Conservation (phyloP, 129 eudicot species). For the Cynara cardunculus region DNA sequence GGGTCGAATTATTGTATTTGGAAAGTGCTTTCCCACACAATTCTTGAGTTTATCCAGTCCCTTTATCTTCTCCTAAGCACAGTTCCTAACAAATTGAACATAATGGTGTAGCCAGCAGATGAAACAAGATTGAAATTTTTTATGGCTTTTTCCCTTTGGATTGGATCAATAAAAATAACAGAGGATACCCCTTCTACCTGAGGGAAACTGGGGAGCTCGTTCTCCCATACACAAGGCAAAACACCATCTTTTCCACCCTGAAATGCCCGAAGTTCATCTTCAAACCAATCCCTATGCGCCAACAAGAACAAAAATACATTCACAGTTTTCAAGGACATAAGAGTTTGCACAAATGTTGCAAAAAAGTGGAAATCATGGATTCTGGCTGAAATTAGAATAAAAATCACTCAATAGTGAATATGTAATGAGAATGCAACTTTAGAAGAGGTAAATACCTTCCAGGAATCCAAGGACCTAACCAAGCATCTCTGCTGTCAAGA, state of each 20-base stretch:
- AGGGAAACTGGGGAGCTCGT: slow-evolving; percentile 84
- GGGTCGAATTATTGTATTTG: too few relatives aligned
- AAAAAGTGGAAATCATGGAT: slow-evolving; percentile 3
- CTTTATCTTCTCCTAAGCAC: too few relatives aligned
- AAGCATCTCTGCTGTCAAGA: slow-evolving; percentile 92
- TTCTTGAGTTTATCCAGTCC: too few relatives aligned
- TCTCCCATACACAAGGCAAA: slow-evolving; percentile 93
- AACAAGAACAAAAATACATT: slow-evolving; percentile 10
- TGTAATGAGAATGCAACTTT: slow-evolving; percentile 4
- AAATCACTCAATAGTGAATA: background rate
- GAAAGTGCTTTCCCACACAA: too few relatives aligned
- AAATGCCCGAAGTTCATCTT: slow-evolving; percentile 97
- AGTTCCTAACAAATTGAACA: too few relatives aligned
- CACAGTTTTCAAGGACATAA: background rate
- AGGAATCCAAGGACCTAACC: slow-evolving; percentile 98
- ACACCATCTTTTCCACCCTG: slow-evolving; percentile 96
- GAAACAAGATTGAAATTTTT: background rate
- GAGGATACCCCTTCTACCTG: slow-evolving; percentile 51
- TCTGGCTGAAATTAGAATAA: background rate
- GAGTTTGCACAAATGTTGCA: slow-evolving; percentile 2
- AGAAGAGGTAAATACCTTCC: slow-evolving; percentile 62
- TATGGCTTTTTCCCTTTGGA: background rate
- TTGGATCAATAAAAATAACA: background rate
- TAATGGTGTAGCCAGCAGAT: background rate
- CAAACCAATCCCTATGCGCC: slow-evolving; percentile 83